Evolutionary conservation across 1,139 yeast species (phyloP).

Genomic region (Nakaseomyces nivariensis): DNA sequence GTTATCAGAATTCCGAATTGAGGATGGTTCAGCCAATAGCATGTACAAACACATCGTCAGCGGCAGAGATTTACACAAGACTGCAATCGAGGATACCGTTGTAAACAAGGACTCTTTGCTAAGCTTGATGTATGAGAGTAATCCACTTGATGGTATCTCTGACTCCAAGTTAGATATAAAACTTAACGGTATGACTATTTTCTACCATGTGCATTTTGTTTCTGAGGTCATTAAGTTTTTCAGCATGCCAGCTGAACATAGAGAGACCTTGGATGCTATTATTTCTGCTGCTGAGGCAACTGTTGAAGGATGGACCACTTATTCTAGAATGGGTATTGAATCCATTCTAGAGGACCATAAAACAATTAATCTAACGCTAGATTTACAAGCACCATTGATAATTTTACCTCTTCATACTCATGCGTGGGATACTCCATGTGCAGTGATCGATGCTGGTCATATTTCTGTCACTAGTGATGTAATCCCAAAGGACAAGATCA

Average conservation of each 20-base stretch:
- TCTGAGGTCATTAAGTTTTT: conserved; percentile 69
- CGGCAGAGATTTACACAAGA: conserved; percentile 42
- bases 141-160: conserved; percentile 76
- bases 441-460: conserved; percentile 93
- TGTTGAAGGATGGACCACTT: conserved; percentile 80
- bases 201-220: conserved; percentile 72
- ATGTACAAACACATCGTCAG: conserved; percentile 82
- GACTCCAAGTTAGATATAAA: conserved; percentile 69
- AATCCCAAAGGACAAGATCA: conserved; percentile 60
- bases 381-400: conserved; percentile 86
- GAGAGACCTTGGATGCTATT: conserved; percentile 83
- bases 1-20: conserved; percentile 71
- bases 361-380: conserved; percentile 74
- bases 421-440: conserved; percentile 78
- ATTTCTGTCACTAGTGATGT: conserved; percentile 74
- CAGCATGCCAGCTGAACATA: conserved; percentile 75
- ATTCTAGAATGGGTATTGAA: conserved; percentile 86
- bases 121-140: conserved; percentile 69
- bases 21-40: conserved; percentile 71
- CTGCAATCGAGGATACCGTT: conserved; percentile 17
- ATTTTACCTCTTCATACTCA: conserved; percentile 80
- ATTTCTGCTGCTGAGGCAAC: conserved; percentile 95
- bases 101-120: conserved; percentile 54
- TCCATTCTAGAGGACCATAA: conserved; percentile 92
- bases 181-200: conserved; percentile 79